Base-by-base conservation (phyloP, 2,329 filamentous ascomycete genomes). In the Mollisia scopiformis region DNA sequence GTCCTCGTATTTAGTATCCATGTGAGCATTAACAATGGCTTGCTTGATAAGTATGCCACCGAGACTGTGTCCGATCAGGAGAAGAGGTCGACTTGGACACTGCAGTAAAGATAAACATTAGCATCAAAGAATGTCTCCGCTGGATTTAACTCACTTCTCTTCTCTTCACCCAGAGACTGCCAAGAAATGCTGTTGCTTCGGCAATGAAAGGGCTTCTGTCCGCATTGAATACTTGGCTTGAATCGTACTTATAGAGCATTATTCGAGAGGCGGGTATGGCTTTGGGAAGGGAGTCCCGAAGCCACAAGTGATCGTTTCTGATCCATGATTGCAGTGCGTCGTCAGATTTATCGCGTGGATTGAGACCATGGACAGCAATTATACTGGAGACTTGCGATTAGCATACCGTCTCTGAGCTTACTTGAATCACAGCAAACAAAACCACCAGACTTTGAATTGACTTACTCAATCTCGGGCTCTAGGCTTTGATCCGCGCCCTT, bases 1-100 rank as follows among this genome's bases (percentile, higher is more conserved):
- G 16, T 43, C 27, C 6, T n/a, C 19, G 25, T 47, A 27, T n/a
- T 43, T 56, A 10, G 21, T 3, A 43, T 33, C 39, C 19, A n/a
- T 16, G 4, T 33, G 53, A 6, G 35, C 49, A 27, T 55, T 37
- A 43, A 60, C 35, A 10, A 62, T 16, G 46, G 62, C 66, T 55
- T 69, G 58, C 47, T 69, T 69, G 55, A 68, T 62, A n/a, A 69
- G 33, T 16, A 69, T 59, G 3, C 68, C 66, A 27, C 66, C 66
- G 8, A 69, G 58, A 46, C 67, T 67, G 30, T 69, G 66, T 27
- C 65, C 62, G 16, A 69, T 61, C 14, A 68, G 23, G n/a, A 60
- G 25, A 4, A 60, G 43, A 19, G 49, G 57, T 13, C 50, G 57
- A 13, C 7, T 27, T 27, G 41, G 21, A 16, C 21, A 46, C 8